Percentiles rank a stretch among this genome's conserved stretches.
These are phyloP conservation scores for Nakaseomyces nivariensis DNA, from an alignment of 1,139 yeast species.

Conservation along the genomic window DNA sequence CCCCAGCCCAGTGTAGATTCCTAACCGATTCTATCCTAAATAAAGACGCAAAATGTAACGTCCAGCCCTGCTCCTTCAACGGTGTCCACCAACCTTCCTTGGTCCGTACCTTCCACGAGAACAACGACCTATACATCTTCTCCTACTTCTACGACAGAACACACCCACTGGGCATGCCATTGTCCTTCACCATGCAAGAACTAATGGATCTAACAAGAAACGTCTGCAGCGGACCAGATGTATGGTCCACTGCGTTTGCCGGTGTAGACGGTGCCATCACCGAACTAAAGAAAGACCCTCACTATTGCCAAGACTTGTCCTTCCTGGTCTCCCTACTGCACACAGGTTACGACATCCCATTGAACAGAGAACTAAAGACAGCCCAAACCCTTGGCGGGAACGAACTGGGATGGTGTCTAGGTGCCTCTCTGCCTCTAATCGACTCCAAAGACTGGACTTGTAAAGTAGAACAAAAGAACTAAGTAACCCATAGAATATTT, in stretches of 20 bases:
- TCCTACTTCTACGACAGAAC: constrained; percentile 94
- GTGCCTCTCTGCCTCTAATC: constrained; percentile 87
- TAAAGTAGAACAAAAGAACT: constrained; percentile 31
- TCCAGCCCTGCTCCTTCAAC: constrained; percentile 86
- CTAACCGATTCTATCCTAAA: constrained; percentile 75
- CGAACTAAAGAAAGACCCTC: constrained; percentile 66
- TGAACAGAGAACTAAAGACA: constrained; percentile 78
- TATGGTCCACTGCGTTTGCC: constrained; percentile 56
- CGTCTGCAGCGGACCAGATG: constrained; percentile 73
- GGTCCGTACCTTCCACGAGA: constrained; percentile 56
- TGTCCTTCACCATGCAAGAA: constrained; percentile 76
- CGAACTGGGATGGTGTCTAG: constrained; percentile 97
- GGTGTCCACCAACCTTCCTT: constrained; percentile 95
- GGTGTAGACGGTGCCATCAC: constrained; percentile 56
- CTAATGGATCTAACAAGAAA: constrained; percentile 68
- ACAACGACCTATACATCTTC: constrained; percentile 75
- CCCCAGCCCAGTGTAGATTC: constrained; percentile 69
- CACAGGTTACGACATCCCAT: constrained; percentile 92
- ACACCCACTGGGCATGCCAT: constrained; percentile 88
- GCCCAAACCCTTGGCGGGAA: constrained; percentile 81
- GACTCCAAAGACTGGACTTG: constrained; percentile 70
- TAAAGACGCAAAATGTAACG: constrained; percentile 66
- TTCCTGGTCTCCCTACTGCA: constrained; percentile 85
- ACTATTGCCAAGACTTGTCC: constrained; percentile 87
- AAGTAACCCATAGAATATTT: background rate